Evolutionary conservation across 2,329 filamentous ascomycete species (phyloP), one percentile per base, ranked within the genome.

Genomic region (Sporothrix phasma): DNA sequence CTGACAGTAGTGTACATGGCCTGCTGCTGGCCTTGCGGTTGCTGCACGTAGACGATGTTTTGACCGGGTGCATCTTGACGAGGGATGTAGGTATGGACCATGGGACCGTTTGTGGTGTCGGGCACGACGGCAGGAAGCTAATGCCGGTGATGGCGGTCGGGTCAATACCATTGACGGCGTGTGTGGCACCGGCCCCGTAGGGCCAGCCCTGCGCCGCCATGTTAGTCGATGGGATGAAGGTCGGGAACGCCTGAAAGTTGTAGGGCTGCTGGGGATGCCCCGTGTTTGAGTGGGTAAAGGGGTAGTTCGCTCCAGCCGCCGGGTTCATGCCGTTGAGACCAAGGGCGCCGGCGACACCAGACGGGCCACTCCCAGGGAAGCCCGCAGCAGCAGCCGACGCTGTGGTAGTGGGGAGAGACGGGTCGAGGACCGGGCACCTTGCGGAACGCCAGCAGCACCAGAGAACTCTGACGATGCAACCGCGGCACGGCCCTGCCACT

Each of bases 41-140:
- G 53, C 58, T 64, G 67, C 53, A 68, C 24, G 19, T 68, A 68
- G 62, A 67, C 61, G 29, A 63, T 13, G 22, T 63, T 63, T 3
- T 61, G 62, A 10, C 65, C 64, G 5, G 65, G 66, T 1, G 43
- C 45, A 69, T 84, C 82, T 68, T 76, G 77, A 49, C 81, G 82
- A 67, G 84, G 83, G 61, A 81, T 73, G 68, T 84, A 86, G 22
- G 78, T 77, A 67, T 86, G 82, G 31, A 77, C 70, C 64, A 81
- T 81, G 1, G 81, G 79, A 3, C 84, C 84, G 70, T 79, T 77
- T 49, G 79, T 80, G 17, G 82, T 84, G 68, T 84, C 81, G 3
- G 82, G 81, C 17, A 84, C 81, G 31, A 81, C 83, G 0, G 84
- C 69, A 85, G 81, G 69, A 81, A 85, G 71, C 82, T 79, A 59